Conservation (phyloP, 495 filamentous ascomycete genomes). For the Penicillium antarcticum region DNA sequence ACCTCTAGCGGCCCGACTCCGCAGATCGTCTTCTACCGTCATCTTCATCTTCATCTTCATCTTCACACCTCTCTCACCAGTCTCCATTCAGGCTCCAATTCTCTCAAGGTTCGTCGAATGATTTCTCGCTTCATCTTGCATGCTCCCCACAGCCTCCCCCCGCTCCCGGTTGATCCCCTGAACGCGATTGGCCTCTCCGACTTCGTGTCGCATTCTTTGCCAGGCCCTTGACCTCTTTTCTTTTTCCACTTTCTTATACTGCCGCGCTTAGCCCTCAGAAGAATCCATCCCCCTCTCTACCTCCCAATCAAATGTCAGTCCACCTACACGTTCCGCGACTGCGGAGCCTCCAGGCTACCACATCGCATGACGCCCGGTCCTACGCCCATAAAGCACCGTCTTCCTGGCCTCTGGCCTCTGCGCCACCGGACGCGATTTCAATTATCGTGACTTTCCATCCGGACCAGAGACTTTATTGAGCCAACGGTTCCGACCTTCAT, state of each 20-base stretch:
- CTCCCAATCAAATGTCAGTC: slow-evolving; percentile 15
- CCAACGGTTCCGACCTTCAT: slow-evolving; percentile 6
- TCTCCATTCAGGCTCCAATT: neutral
- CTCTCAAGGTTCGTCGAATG: slow-evolving; percentile 15
- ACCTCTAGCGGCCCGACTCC: too few species aligned
- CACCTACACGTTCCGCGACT: slow-evolving; percentile 13
- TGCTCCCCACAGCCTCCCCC: slow-evolving; percentile 13
- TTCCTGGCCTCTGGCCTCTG: slow-evolving; percentile 8
- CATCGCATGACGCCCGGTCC: slow-evolving; percentile 19
- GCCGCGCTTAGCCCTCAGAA: slow-evolving; percentile 22
- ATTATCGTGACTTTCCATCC: slow-evolving; percentile 22
- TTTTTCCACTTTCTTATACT: slow-evolving; percentile 13
- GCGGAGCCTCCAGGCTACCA: slow-evolving; percentile 19
- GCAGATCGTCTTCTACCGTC: neutral
- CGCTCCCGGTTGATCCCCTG: slow-evolving; percentile 16
- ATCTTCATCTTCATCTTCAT: neutral
- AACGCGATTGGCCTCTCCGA: slow-evolving; percentile 17
- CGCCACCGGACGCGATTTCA: slow-evolving; percentile 18
- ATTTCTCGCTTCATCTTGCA: neutral
- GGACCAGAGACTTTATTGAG: slow-evolving; percentile 9
- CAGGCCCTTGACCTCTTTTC: slow-evolving; percentile 10
- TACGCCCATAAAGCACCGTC: slow-evolving; percentile 7
- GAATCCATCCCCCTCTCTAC: neutral
- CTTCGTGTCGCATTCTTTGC: slow-evolving; percentile 12
- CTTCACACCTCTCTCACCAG: neutral